Evolutionary conservation across 306 rosid species (phyloP).

Genomic region (Vicia faba): DNA sequence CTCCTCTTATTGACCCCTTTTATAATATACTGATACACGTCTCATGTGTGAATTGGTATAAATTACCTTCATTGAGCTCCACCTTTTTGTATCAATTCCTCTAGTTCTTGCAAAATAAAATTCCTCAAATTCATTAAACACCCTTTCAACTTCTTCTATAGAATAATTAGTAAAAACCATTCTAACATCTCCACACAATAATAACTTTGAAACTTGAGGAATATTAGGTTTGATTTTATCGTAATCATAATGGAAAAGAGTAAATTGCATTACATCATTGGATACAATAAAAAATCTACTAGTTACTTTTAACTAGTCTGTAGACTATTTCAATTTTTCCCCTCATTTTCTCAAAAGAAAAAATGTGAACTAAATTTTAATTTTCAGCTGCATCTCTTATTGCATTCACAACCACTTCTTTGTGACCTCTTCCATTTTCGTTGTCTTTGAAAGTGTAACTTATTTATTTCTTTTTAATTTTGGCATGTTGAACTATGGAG

Average conservation of each 20-base stretch:
- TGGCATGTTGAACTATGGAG: constrained; percentile 50
- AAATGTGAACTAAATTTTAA: constrained; percentile 66
- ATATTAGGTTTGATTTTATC: constrained; percentile 65
- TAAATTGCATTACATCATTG: constrained; percentile 93
- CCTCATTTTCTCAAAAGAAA: constrained; percentile 89
- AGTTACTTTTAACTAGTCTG: constrained; percentile 67
- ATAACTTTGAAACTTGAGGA: constrained; percentile 80
- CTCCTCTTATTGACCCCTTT: no score
- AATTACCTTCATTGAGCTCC: no score
- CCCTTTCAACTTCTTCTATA: constrained; percentile 88
- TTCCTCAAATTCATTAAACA: no score
- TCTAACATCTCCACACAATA: constrained; percentile 84
- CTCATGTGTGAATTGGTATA: no score
- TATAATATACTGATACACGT: no score
- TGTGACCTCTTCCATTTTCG: constrained; percentile 87
- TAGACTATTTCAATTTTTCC: constrained; percentile 85
- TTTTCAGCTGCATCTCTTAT: constrained; percentile 75
- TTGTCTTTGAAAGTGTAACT: constrained; percentile 96
- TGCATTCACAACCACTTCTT: constrained; percentile 62
- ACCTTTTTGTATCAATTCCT: no score
- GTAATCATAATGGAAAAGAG: constrained; percentile 72
- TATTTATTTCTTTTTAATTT: constrained; percentile 66
- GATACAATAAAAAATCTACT: constrained; percentile 97
- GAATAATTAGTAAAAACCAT: constrained; percentile 71
- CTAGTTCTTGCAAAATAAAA: no score